Percentiles rank a stretch among this genome's conserved stretches.
phyloP scores from a whole-genome alignment of 805 yeast species.

The Cyberlindnera japonica region DNA sequence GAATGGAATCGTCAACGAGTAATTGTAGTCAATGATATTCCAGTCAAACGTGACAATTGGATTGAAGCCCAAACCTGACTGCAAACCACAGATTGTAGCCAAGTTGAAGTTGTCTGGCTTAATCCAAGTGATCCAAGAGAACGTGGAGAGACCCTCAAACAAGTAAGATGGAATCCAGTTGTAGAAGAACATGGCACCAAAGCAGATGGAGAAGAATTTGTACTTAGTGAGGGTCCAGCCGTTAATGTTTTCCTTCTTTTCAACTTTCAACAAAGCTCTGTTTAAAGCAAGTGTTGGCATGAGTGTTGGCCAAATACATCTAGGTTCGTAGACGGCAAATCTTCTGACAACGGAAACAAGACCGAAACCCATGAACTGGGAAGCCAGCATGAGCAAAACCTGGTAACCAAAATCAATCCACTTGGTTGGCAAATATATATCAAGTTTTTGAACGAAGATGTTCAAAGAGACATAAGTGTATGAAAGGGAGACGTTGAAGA shows the following conservation, averaged over 20 bases:
- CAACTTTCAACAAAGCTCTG: constrained; percentile 40
- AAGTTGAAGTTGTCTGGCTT: constrained; percentile 45
- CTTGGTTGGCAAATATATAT: constrained; percentile 25
- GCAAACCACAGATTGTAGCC: constrained; percentile 46
- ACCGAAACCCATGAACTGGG: constrained; percentile 64
- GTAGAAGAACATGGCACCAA: constrained; percentile 35
- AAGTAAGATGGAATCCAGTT: constrained; percentile 45
- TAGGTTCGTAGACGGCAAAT: constrained; percentile 47
- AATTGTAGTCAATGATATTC: constrained; percentile 41
- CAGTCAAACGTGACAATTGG: constrained; percentile 54
- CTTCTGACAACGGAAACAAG: constrained; percentile 61
- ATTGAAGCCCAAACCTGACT: constrained; percentile 47
- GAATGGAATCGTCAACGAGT: constrained; percentile 43
- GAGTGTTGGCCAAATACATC: constrained; percentile 52
- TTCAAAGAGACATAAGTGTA: constrained; percentile 34
- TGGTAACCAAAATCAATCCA: constrained; percentile 48
- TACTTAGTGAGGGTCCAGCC: constrained; percentile 36
- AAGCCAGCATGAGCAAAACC: constrained; percentile 45
- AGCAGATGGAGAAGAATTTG: constrained; percentile 32
- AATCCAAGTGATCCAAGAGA: constrained; percentile 61
- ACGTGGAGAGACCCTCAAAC: constrained; percentile 38
- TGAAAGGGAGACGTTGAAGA: constrained; percentile 34
- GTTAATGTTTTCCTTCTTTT: constrained; percentile 30
- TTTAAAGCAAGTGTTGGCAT: constrained; percentile 48
- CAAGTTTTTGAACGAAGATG: constrained; percentile 32